Evolutionary conservation across 2,329 filamentous ascomycete genomes (phyloP).

Genomic region (Plectosphaerella sp.): DNA sequence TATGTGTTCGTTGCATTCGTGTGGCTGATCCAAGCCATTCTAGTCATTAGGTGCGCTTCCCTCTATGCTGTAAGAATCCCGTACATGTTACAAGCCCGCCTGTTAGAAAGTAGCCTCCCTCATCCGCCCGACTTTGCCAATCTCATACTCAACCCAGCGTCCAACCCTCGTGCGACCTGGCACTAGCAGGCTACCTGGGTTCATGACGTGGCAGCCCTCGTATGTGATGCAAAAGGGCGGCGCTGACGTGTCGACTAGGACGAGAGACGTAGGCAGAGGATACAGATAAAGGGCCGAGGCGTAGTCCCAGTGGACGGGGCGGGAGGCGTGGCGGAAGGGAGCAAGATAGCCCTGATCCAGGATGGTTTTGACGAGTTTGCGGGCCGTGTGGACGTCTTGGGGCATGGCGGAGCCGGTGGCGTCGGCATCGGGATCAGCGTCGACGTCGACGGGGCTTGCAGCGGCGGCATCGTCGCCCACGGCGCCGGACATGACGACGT

Average conservation of each 20-base stretch:
- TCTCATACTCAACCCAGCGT: constrained; percentile 84
- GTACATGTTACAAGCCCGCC: neutral
- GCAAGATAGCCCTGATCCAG: constrained; percentile 86
- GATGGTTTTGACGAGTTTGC: constrained; percentile 83
- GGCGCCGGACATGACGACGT: constrained; percentile 27
- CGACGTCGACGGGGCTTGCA: constrained; percentile 3
- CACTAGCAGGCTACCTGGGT: constrained; percentile 75
- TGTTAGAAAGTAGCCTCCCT: constrained; percentile 58
- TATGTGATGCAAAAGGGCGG: constrained; percentile 85
- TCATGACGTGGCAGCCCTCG: constrained; percentile 93
- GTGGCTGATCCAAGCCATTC: too few species aligned
- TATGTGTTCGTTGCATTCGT: too few species aligned
- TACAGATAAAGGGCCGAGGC: constrained; percentile 74
- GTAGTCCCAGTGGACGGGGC: constrained; percentile 90
- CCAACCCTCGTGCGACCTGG: constrained; percentile 63
- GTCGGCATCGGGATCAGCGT: constrained; percentile 41
- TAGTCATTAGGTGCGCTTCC: too few species aligned
- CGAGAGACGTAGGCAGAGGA: constrained; percentile 78
- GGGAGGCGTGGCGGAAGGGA: constrained; percentile 74
- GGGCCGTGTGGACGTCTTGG: constrained; percentile 55
- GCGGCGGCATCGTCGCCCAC: constrained; percentile 14
- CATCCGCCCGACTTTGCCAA: constrained; percentile 57
- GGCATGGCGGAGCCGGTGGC: constrained; percentile 17
- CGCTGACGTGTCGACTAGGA: constrained; percentile 77
- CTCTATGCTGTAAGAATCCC: neutral